Base-by-base conservation (phyloP, 306 rosid species). In the Rosa persica region DNA sequence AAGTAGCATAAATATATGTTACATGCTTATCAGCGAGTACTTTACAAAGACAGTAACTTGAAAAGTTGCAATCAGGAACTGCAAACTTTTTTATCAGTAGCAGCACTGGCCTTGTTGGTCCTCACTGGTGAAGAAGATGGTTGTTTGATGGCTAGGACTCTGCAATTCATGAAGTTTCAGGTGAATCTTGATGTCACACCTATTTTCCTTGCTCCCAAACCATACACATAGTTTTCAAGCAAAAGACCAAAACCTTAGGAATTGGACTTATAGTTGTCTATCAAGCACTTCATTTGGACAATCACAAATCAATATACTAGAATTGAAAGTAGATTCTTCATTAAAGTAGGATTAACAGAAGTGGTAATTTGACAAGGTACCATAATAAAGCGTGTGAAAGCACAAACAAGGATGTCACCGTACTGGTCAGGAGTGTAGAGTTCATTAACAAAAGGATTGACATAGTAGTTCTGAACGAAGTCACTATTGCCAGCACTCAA, bases 401-500 rank as follows among this genome's bases (percentile, higher is more conserved):
- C 25, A n/a, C 76, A 87, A 55, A 93, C 44, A 39, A 96, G 93
- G 84, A 60, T 51, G 13, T 89, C 70, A 0, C 79, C 65, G 62
- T 96, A 96, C 85, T 90, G 89, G 65, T 93, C 98, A 42, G 90
- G 84, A 64, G 99, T 91, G 88, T 81, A 48, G 83, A n/a, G 80
- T 72, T 67, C 83, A 86, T 90, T 90, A 72, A 96, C 10, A 61
- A 60, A 81, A 70, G 99, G 97, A 82, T 93, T 96, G 69, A 88
- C 83, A 73, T 96, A 96, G 81, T 96, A 96, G 70, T 96, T 96
- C 89, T 93, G 99, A 61, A 93, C 76, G 81, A 86, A 93, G 78
- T 96, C 99, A 78, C 94, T 87, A 70, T 83, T 91, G 0, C 99
- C 98, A 77, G 92, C 97, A 82, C 97, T 92, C 80, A 96, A 61